Base-by-base conservation (phyloP, 768 basidiomycete species). In the Tricholoma sp. region DNA sequence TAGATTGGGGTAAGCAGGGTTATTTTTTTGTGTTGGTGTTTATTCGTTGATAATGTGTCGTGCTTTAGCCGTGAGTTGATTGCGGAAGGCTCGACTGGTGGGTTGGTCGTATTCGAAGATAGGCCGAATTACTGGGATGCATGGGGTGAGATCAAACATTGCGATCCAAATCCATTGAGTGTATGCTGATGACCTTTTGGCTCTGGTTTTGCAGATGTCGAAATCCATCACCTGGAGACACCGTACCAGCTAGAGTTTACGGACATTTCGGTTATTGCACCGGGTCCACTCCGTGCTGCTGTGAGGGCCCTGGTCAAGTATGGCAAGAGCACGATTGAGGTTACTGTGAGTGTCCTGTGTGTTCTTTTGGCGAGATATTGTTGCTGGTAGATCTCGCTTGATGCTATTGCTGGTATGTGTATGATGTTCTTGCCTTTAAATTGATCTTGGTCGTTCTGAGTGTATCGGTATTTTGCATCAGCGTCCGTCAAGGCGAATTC, bases 221-320 rank as follows among this genome's bases (percentile, higher is more conserved):
- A 98, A 66, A 82, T 94, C 27, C 93, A 94, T 70, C 94, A 97
- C 69, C 75, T 98, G 29, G 94, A 98, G 72, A 94, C 85, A 10
- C 77, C 81, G n/a, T 80, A 79, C 27, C 83, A 79, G 6, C 78
- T 99, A 31, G 76, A 82, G 57, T 97, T 98, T 64, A 73, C 79
- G 3, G 79, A 83, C 19, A 72, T 94, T 47, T 75, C 77, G 2
- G 80, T 98, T 35, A 71, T 85, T 18, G 82, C 88, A 6, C 82
- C 85, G 58, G 97, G 96, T 0, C 92, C 95, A 2, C 74, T 96
- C 7, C 84, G 91, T 39, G 93, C 84, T 0, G 76, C 88, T 10
- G 77, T 98, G 10, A 74, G 74, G 49, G 82, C 88, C 0, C 79
- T 86, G 51, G 76, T 90, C 54, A 83, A 83, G 67, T 82, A 89